Evolutionary conservation across 305 asterid genomes (phyloP).

Genomic region (Fraxinus velutina): DNA sequence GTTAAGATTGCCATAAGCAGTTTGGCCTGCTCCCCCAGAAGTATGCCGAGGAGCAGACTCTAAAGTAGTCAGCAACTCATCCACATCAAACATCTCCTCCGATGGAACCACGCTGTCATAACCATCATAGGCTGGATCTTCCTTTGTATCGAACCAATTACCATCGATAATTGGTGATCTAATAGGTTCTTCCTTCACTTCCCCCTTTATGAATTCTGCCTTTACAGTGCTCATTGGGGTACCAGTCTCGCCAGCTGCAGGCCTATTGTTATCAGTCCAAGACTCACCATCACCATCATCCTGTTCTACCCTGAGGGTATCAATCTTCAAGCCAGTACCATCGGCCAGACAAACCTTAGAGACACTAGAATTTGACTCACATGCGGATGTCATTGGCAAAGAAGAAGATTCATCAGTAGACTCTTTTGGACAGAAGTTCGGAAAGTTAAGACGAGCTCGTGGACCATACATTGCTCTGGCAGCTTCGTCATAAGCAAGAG

Average conservation of each 20-base stretch:
- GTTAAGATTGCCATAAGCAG: neutral
- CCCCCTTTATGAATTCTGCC: slow-evolving; percentile 20
- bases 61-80: slow-evolving; percentile 45
- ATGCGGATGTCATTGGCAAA: slow-evolving; percentile 26
- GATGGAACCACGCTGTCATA: neutral
- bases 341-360: slow-evolving; percentile 38
- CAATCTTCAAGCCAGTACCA: neutral
- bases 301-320: neutral
- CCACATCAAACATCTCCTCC: slow-evolving; percentile 60
- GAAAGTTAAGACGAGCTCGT: slow-evolving; percentile 63
- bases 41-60: slow-evolving; percentile 19
- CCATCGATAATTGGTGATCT: neutral
- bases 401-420: slow-evolving; percentile 23
- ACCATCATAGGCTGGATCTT: slow-evolving; percentile 5
- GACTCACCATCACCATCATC: slow-evolving; percentile 23
- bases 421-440: slow-evolving; percentile 23
- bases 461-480: slow-evolving; percentile 74
- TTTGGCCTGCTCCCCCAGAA: neutral
- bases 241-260: neutral
- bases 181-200: slow-evolving; percentile 13
- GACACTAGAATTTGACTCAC: slow-evolving; percentile 33
- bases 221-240: slow-evolving; percentile 25
- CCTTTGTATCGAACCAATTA: neutral
- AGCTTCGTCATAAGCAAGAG: slow-evolving; percentile 75
- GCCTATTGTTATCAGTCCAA: neutral